Percentiles rank a stretch among this genome's conserved stretches.
Conservation (phyloP, 176 grass and related monocot species). For the Panicum miliaceum region DNA sequence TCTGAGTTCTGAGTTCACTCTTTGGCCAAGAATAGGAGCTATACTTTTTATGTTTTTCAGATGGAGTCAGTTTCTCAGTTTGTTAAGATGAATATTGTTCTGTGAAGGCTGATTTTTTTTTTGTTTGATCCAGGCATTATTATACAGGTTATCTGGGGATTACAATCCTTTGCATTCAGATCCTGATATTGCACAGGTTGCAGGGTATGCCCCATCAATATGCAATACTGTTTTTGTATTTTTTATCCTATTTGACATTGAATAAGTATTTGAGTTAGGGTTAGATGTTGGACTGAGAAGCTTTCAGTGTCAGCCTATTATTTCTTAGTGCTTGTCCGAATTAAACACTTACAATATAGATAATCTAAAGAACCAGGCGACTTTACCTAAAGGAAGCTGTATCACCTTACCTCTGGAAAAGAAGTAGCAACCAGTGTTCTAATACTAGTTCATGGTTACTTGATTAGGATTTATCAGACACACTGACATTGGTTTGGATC, state of each 20-base stretch:
- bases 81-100: slow-evolving; percentile 20
- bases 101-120: slow-evolving; percentile 11
- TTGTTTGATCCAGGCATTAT: slow-evolving; percentile 62
- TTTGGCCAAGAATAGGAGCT: not conserved
- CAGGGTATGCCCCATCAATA: slow-evolving; percentile 62
- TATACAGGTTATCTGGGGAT: slow-evolving; percentile 92
- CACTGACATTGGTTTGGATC: not conserved
- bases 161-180: slow-evolving; percentile 98
- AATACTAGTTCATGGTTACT: not conserved
- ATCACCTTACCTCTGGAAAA: not conserved
- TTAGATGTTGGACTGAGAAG: not conserved
- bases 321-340: not conserved
- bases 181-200: slow-evolving; percentile 74
- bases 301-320: not conserved
- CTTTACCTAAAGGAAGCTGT: not conserved
- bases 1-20: not conserved
- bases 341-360: not conserved
- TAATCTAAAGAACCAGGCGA: not conserved
- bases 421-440: not conserved
- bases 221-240: slow-evolving; percentile 1
- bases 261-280: not conserved
- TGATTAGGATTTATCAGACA: not conserved
- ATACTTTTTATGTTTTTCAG: not conserved
- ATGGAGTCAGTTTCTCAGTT: slow-evolving; percentile 17
- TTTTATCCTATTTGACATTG: not conserved